Percentiles rank a stretch among this genome's conserved stretches.
Conservation (phyloP, 1,139 yeast species). For the Scheffersomyces quercinus region DNA sequence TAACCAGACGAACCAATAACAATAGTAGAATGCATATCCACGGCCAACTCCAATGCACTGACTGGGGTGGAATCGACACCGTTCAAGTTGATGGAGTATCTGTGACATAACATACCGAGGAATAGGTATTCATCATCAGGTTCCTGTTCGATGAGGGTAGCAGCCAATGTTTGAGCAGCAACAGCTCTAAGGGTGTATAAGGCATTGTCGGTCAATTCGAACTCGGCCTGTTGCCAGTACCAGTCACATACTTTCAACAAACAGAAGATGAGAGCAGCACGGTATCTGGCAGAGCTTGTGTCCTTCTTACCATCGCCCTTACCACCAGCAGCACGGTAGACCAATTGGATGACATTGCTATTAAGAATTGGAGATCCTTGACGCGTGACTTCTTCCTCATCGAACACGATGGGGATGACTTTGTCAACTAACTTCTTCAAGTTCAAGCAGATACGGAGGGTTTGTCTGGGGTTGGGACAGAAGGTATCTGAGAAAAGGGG, state of each 20-base stretch:
- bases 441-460: slow-evolving; percentile 70
- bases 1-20: slow-evolving; percentile 80
- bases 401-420: slow-evolving; percentile 64
- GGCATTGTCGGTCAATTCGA: slow-evolving; percentile 68
- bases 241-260: slow-evolving; percentile 75
- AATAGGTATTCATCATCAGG: slow-evolving; percentile 65
- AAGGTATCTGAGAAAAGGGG: slow-evolving; percentile 10
- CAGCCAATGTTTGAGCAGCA: slow-evolving; percentile 75
- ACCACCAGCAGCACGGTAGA: slow-evolving; percentile 81
- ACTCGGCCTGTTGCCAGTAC: slow-evolving; percentile 63
- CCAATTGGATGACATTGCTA: slow-evolving; percentile 57
- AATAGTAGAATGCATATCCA: slow-evolving; percentile 78
- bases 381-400: slow-evolving; percentile 48
- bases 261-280: slow-evolving; percentile 68
- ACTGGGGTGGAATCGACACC: slow-evolving; percentile 63
- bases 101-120: slow-evolving; percentile 73
- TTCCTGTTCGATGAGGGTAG: slow-evolving; percentile 62
- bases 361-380: slow-evolving; percentile 67
- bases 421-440: slow-evolving; percentile 72
- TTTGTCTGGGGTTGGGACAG: slow-evolving; percentile 67
- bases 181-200: slow-evolving; percentile 60
- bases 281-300: slow-evolving; percentile 60
- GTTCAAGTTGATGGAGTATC: slow-evolving; percentile 66
- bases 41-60: slow-evolving; percentile 80
- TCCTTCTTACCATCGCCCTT: slow-evolving; percentile 60